Base-by-base conservation (phyloP, 768 basidiomycete genomes). In the Leucosporidium scottii region DNA sequence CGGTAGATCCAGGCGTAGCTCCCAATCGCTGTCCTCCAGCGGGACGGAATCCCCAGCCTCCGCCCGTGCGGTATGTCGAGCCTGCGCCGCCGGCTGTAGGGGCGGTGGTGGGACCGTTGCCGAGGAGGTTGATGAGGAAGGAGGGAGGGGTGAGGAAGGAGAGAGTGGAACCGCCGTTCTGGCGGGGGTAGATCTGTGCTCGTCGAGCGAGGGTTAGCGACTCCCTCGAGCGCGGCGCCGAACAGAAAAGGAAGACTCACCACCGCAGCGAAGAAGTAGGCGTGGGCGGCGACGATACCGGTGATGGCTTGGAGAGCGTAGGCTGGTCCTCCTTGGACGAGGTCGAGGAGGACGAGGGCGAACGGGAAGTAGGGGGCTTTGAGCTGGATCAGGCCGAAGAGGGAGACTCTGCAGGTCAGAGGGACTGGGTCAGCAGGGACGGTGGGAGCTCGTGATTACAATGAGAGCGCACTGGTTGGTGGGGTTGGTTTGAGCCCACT, bases 381-480 rank as follows among this genome's bases (percentile, higher is more conserved):
- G 68, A 93, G 75, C 23, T 84, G 85, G 74, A 94, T 65, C 64
- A 94, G 82, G 8, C 91, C 91, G 81, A 90, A 86, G 66, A 93
- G 76, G 12, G 87, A 88, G 20, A 88, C 86, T 74, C 84, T 68
- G 83, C 39, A 8, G 8, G 34, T 39, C 53, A 10, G 28, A 47
- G 65, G 36, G 59, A 20, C 1, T 13, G 9, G 25, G 44, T 49
- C 27, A 64, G 51, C 28, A 28, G 4, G 13, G 55, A 49, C 7
- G 34, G 34, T 5, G 34, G 34, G 36, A n/a, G 23, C 39, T 1
- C 7, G 50, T 6, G 21, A 10, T n/a, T 5, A 12, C 36, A 36
- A 48, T 12, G 44, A 28, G 27, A 3, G 25, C 39, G 58, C 25
- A 69, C 68, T 65, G 48, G 23, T 49, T 44, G 21, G 58, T 49